These are phyloP conservation scores for Asparagopsis taxiformis DNA, from an alignment of 31 red algal genomes.

Conservation along the genomic window DNA sequence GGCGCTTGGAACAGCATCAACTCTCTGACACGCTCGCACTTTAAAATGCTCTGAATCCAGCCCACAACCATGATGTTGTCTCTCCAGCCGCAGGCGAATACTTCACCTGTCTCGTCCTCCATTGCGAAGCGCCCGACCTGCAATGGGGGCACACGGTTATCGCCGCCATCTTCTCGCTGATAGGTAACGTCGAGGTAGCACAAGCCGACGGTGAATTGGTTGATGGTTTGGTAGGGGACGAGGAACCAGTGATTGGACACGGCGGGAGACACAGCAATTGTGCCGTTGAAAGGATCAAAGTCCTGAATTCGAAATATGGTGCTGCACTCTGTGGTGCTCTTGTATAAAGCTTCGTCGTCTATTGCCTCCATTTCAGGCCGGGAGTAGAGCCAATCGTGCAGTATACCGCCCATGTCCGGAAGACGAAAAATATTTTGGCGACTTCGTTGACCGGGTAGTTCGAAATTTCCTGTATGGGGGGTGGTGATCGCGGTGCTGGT, in stretches of 20 bases:
- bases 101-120: slow-evolving; percentile 72
- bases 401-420: slow-evolving; percentile 28
- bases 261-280: slow-evolving; percentile 48
- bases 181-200: slow-evolving; percentile 58
- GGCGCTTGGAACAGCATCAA: slow-evolving; percentile 55
- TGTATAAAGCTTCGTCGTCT: slow-evolving; percentile 47
- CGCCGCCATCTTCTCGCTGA: slow-evolving; percentile 7
- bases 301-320: slow-evolving; percentile 56
- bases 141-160: slow-evolving; percentile 41
- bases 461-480: slow-evolving; percentile 11
- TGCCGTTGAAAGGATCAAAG: neutral
- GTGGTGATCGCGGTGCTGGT: slow-evolving; percentile 19
- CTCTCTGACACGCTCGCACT: slow-evolving; percentile 73
- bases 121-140: slow-evolving; percentile 64
- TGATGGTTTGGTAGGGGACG: slow-evolving; percentile 57
- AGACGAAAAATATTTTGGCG: slow-evolving; percentile 43
- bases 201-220: slow-evolving; percentile 63
- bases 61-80: slow-evolving; percentile 58
- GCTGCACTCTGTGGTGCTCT: slow-evolving; percentile 44
- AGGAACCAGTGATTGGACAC: slow-evolving; percentile 66
- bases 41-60: slow-evolving; percentile 78
- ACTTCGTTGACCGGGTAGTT: slow-evolving; percentile 10
- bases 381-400: slow-evolving; percentile 69
- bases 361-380: slow-evolving; percentile 47
- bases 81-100: slow-evolving; percentile 63